A percentile compares a stretch with the other conserved stretches of the same genome.
Evolutionary conservation across 2,329 filamentous ascomycete species (phyloP).

Genomic region (Blastomyces gilchristii): DNA sequence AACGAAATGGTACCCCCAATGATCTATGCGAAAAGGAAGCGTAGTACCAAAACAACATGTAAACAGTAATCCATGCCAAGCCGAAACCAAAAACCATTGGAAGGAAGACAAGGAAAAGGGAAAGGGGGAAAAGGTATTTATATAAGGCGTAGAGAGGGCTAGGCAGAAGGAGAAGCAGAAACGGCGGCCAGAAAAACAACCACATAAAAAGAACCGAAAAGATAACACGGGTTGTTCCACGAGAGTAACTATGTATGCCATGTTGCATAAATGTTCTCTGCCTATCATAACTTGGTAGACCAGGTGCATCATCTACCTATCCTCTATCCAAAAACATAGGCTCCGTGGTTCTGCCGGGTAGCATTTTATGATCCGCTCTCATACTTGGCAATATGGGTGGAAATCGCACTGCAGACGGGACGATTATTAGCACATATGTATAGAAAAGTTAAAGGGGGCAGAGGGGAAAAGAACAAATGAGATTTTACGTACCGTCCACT

Average conservation of each 20-base stretch:
- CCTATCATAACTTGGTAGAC: neutral
- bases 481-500: slow-evolving; percentile 61
- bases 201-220: neutral
- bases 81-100: neutral
- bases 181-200: neutral
- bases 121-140: neutral
- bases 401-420: slow-evolving; percentile 52
- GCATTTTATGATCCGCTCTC: slow-evolving; percentile 30
- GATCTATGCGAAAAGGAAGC: neutral
- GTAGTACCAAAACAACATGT: neutral
- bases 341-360: neutral
- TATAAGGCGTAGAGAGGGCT: no score
- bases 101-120: slow-evolving; percentile 10
- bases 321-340: neutral
- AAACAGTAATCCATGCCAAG: neutral
- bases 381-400: slow-evolving; percentile 67
- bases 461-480: neutral
- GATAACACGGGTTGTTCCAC: neutral
- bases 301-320: neutral
- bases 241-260: neutral
- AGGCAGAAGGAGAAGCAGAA: neutral
- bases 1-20: neutral
- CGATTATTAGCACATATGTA: slow-evolving; percentile 14
- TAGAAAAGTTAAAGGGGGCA: neutral
- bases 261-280: neutral